A percentile compares a stretch with the other conserved stretches of the same genome.
These are phyloP conservation scores for Dryas drummondii DNA, from an alignment of 306 rosid genomes.

Conservation along the genomic window DNA sequence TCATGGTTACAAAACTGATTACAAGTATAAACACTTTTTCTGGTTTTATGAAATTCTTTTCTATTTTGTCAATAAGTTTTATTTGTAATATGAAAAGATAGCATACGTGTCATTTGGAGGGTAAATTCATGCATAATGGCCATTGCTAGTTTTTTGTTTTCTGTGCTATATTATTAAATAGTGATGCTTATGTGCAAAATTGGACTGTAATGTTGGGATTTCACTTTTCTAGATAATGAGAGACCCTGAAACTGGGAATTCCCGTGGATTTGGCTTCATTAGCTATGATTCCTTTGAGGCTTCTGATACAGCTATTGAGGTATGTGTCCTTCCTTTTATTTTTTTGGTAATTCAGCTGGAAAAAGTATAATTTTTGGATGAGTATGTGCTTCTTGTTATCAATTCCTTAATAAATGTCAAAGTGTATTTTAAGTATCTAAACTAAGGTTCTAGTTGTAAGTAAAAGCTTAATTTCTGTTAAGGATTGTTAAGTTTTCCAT, in stretches of 20 bases:
- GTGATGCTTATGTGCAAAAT: neutral
- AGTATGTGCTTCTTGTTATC: neutral
- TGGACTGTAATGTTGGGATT: conserved; percentile 25
- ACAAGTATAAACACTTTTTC: neutral
- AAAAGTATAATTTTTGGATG: neutral
- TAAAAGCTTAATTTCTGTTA: neutral
- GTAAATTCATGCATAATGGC: neutral
- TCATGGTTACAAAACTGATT: neutral
- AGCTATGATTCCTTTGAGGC: conserved; percentile 99
- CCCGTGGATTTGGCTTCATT: conserved; percentile 97
- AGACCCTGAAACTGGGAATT: conserved; percentile 95
- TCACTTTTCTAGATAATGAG: conserved; percentile 83
- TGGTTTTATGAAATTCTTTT: neutral
- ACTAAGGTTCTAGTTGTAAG: neutral
- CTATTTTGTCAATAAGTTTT: neutral
- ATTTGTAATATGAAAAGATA: neutral
- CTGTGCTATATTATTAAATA: neutral
- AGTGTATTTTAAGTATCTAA: neutral
- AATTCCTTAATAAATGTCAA: neutral
- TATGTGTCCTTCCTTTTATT: conserved; percentile 19
- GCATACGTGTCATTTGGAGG: neutral
- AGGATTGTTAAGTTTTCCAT: neutral
- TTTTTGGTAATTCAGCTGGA: neutral
- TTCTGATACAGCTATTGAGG: conserved; percentile 99
- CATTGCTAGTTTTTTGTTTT: neutral